Base-by-base conservation (phyloP, 768 basidiomycete species). In the Hypholoma fasciculare region DNA sequence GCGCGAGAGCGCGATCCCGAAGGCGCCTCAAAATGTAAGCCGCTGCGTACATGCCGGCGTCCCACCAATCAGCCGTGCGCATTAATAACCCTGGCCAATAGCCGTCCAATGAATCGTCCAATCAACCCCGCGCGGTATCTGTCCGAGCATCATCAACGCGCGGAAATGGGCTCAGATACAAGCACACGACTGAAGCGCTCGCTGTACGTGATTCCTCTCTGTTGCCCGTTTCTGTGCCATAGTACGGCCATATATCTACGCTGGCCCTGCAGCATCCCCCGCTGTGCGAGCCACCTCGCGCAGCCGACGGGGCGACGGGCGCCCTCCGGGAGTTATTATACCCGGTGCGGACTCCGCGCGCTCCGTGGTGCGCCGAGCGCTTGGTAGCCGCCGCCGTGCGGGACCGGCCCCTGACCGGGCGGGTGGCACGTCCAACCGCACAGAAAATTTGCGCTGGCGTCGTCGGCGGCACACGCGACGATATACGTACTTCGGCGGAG, bases 181-280 rank as follows among this genome's bases (percentile, higher is more conserved):
- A 39, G 49, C 43, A 71, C 57, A 51, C 64, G 42, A 40, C 49
- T 14, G 63, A 66, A 52, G 57, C 65, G 9, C 61, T 71, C 26
- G 68, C 68, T 1, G 73, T 70, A 59, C 58, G 70, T 64, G 11
- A 37, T 19, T 38, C 14, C 36, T 57, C 23, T 50, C 13, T 16
- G 11, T 7, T 34, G 39, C 16, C 7, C 23, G 6, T 34, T 30
- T 9, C 30, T 30, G 9, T 7, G 36, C 30, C 52, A 17, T 39
- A 36, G 16, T 43, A 34, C 43, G 26, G 30, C 26, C 30, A 34
- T 7, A 9, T 34, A 7, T 9, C 9, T 34, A 7, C 6, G 9
- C 30, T 34, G 30, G 3, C 30, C 6, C 9, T 9, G 30, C 9
- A 7, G 30, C 30, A 1, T 9, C 9, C 30, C 30, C 30, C 30